Base-by-base conservation (phyloP, 208 protist genomes). In the Leishmania mexicana region DNA sequence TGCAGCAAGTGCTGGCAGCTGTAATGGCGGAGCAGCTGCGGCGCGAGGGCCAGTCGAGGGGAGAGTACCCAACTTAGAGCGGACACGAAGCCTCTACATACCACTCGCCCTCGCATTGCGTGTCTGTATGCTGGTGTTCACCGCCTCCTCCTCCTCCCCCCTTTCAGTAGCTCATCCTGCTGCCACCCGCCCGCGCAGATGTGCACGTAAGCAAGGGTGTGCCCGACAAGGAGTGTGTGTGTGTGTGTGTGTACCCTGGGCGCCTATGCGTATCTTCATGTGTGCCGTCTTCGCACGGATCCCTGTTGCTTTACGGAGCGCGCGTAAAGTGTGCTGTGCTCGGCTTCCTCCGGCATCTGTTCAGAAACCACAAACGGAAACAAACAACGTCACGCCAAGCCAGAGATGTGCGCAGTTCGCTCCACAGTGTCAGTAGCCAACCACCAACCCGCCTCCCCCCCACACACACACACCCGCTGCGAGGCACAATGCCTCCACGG, bases 1-100 rank as follows among this genome's bases (percentile, higher is more conserved):
- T 89, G 64, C 76, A 89, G 73, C 80, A 85, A 57, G 73, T 81
- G 40, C 73, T 87, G 68, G 75, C 84, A 6, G 71, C 62, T 64
- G 57, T 85, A 6, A 70, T 31, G 1, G 76, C 81, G 24, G 76
- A 80, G 49, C 81, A 81, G 60, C 2, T 51, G 57, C 40, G 47
- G 75, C 75, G 38, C 53, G 53, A 49, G 57, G 40, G 35, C 31
- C 8, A 42, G 5, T n/a, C 53, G 35, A 62, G 31, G 45, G 28
- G 5, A 4, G 40, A 11, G 71, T 40, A 57, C 68, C 3, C 24
- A 49, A 21, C 13, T 28, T 75, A 75, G 71, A 31, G 47, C 62
- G 15, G 42, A 3, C 62, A 24, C 62, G 17, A 64, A 28, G 31
- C 31, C 62, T 68, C 31, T 15, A 4, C 62, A 31, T 64, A 2